Conservation (phyloP, 331 rosid species). For the Acacia pycnantha region DNA sequence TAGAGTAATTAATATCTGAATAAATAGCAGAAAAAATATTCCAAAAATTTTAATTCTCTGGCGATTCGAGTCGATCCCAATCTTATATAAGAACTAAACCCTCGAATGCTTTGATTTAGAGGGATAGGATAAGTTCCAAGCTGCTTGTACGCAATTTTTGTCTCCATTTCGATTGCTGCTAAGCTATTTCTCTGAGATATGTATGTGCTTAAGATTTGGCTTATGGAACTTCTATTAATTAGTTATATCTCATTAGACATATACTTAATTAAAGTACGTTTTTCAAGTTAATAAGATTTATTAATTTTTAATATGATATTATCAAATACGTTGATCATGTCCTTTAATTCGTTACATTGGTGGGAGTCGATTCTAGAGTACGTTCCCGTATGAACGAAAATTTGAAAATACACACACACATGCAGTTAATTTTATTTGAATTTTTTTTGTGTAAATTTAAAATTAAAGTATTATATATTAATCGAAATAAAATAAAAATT, state of each 20-base stretch:
- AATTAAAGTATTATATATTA: no score
- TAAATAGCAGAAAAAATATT: not conserved
- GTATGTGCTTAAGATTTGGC: not conserved
- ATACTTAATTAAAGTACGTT: no score
- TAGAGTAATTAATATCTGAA: not conserved
- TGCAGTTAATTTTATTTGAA: not conserved
- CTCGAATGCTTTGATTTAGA: not conserved
- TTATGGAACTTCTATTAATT: not conserved
- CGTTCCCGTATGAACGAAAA: not conserved
- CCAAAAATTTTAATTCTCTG: not conserved
- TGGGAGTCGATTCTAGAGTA: not conserved
- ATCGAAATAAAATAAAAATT: not conserved
- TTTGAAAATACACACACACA: not conserved
- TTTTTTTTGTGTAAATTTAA: no score
- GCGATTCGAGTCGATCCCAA: not conserved
- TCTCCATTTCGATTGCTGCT: not conserved
- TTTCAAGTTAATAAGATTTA: not conserved
- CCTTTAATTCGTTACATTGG: not conserved
- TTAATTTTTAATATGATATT: not conserved
- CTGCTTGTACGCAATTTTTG: not conserved
- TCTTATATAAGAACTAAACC: no score
- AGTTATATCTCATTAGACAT: no score
- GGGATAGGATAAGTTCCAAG: not conserved
- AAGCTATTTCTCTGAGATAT: not conserved
- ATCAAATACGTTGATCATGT: not conserved